phyloP scores from a whole-genome alignment of 2,329 filamentous ascomycete species.

The Pseudogymnoascus sp. region DNA sequence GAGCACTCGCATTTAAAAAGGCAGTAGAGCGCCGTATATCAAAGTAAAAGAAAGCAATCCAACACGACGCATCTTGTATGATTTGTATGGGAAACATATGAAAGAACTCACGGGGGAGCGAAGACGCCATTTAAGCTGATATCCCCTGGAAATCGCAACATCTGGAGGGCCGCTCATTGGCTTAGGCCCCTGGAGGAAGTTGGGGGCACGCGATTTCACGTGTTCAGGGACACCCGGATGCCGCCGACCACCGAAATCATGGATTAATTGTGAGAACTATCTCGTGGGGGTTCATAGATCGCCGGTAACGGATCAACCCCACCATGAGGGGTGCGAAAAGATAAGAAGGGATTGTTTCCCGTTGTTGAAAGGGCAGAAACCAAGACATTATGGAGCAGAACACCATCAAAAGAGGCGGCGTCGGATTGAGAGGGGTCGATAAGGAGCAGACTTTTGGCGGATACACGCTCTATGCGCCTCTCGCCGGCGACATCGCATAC shows the following conservation, averaged over 20 bases:
- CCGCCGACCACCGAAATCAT: background rate
- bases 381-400: slow-evolving; percentile 35
- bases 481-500: slow-evolving; percentile 33
- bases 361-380: background rate
- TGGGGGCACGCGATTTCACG: background rate
- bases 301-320: background rate
- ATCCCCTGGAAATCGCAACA: background rate
- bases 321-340: background rate
- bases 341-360: background rate
- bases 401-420: slow-evolving; percentile 34
- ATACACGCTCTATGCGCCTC: slow-evolving; percentile 35
- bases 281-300: background rate
- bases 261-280: background rate
- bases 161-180: background rate
- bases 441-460: slow-evolving; percentile 31
- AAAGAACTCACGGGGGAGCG: background rate
- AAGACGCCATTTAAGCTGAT: slow-evolving; percentile 4
- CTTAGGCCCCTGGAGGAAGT: background rate
- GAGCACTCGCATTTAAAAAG: background rate
- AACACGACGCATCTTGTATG: background rate
- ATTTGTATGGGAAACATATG: background rate
- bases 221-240: background rate
- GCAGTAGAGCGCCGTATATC: background rate
- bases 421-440: slow-evolving; percentile 35
- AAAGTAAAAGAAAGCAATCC: background rate